Evolutionary conservation across 2,329 filamentous ascomycete species (phyloP).

Genomic region (Aspergillus brunneoviolaceus): DNA sequence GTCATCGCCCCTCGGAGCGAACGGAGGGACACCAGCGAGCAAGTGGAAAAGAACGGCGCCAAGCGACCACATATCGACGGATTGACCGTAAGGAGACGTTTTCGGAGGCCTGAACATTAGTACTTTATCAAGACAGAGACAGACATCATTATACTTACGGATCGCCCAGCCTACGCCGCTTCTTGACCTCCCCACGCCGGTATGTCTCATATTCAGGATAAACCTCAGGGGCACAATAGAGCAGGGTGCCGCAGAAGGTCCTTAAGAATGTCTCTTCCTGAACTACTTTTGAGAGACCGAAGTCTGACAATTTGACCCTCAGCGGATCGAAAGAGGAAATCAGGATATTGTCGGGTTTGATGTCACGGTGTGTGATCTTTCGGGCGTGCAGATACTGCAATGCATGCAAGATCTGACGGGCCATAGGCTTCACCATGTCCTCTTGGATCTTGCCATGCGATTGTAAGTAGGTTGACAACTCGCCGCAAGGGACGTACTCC

Average conservation of each 20-base stretch:
- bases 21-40: slow-evolving; percentile 77
- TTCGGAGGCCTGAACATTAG: slow-evolving; percentile 43
- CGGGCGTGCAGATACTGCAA: slow-evolving; percentile 81
- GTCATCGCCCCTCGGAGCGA: slow-evolving; percentile 72
- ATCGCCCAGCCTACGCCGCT: slow-evolving; percentile 57
- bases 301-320: slow-evolving; percentile 88
- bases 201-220: slow-evolving; percentile 78
- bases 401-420: slow-evolving; percentile 69
- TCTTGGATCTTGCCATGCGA: slow-evolving; percentile 66
- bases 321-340: slow-evolving; percentile 72
- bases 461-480: slow-evolving; percentile 72
- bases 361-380: slow-evolving; percentile 95
- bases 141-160: slow-evolving; percentile 34
- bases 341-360: slow-evolving; percentile 97
- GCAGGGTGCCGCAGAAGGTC: slow-evolving; percentile 91
- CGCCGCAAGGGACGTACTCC: slow-evolving; percentile 83
- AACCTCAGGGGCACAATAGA: slow-evolving; percentile 96
- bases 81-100: slow-evolving; percentile 75
- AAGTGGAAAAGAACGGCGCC: slow-evolving; percentile 88
- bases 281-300: slow-evolving; percentile 92
- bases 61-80: slow-evolving; percentile 94
- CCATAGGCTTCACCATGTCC: slow-evolving; percentile 66
- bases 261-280: slow-evolving; percentile 89
- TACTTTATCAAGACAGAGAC: neutral
- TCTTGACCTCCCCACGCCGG: slow-evolving; percentile 60